Evolutionary conservation across 257 asterid genomes (phyloP).

Genomic region (Solanum gracilifrons): DNA sequence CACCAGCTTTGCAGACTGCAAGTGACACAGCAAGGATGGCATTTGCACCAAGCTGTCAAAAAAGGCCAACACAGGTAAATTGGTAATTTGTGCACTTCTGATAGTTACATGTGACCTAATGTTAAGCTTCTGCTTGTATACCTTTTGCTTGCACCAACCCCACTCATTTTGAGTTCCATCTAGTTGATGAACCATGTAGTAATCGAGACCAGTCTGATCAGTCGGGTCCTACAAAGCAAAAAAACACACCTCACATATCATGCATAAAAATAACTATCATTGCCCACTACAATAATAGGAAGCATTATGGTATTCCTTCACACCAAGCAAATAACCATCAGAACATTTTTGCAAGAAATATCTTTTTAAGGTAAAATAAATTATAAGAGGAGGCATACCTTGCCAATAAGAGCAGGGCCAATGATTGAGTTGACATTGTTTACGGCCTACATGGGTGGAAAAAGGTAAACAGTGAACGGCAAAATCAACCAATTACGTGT

Average conservation of each 20-base stretch:
- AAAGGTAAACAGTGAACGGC: neutral
- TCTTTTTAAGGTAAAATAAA: neutral
- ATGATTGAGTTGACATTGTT: slow-evolving; percentile 73
- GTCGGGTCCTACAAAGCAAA: slow-evolving; percentile 54
- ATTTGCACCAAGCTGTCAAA: slow-evolving; percentile 83
- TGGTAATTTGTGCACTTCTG: neutral
- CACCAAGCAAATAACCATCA: neutral
- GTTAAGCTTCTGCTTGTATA: neutral
- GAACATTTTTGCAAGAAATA: neutral
- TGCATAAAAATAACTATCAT: neutral
- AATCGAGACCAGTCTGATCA: slow-evolving; percentile 75
- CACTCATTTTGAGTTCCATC: slow-evolving; percentile 97
- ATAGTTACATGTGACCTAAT: neutral
- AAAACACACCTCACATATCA: neutral
- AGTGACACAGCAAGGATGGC: slow-evolving; percentile 96
- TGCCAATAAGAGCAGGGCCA: slow-evolving; percentile 88
- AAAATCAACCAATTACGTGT: neutral
- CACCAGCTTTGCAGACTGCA: slow-evolving; percentile 95
- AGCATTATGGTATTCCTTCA: neutral
- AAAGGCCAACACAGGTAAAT: neutral
- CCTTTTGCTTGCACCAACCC: slow-evolving; percentile 99
- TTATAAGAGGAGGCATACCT: slow-evolving; percentile 19
- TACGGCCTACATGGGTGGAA: slow-evolving; percentile 39
- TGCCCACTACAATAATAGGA: neutral
- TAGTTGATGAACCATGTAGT: slow-evolving; percentile 87